phyloP scores from a whole-genome alignment of 495 filamentous ascomycete species.

The Aspergillus ostianus region DNA sequence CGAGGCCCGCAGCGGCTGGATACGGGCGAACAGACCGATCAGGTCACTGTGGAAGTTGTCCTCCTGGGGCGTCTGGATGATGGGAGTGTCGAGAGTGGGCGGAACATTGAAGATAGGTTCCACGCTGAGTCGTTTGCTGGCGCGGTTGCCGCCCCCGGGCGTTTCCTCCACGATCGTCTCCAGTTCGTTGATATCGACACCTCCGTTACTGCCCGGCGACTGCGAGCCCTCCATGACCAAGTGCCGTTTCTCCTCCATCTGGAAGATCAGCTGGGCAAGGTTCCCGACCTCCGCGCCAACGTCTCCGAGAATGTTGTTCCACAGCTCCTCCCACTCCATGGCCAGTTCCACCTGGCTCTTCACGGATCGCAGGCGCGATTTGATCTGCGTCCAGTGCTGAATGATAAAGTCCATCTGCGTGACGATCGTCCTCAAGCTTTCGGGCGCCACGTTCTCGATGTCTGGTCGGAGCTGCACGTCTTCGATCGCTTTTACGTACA shows the following conservation, averaged over 20 bases:
- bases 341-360: conserved; percentile 92
- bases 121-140: conserved; percentile 65
- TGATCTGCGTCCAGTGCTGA: conserved; percentile 79
- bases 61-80: conserved; percentile 63
- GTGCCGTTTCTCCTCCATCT: conserved; percentile 94
- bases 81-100: conserved; percentile 55
- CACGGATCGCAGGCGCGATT: conserved; percentile 67
- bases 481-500: conserved; percentile 89
- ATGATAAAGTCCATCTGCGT: conserved; percentile 84
- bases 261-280: conserved; percentile 78
- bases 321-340: conserved; percentile 98
- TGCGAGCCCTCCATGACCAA: conserved; percentile 48
- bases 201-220: conserved; percentile 46
- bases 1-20: conserved; percentile 90
- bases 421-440: conserved; percentile 69
- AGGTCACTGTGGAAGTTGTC: conserved; percentile 74
- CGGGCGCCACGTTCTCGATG: conserved; percentile 63
- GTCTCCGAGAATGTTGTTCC: conserved; percentile 89
- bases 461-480: conserved; percentile 79
- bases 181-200: conserved; percentile 81
- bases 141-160: conserved; percentile 50
- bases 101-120: conserved; percentile 54
- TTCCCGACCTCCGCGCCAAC: conserved; percentile 88
- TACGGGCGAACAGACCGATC: conserved; percentile 84
- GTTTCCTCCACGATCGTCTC: conserved; percentile 94